These are phyloP conservation scores for Xerocomellus intermedius DNA, from an alignment of 768 basidiomycete species.

Conservation along the genomic window DNA sequence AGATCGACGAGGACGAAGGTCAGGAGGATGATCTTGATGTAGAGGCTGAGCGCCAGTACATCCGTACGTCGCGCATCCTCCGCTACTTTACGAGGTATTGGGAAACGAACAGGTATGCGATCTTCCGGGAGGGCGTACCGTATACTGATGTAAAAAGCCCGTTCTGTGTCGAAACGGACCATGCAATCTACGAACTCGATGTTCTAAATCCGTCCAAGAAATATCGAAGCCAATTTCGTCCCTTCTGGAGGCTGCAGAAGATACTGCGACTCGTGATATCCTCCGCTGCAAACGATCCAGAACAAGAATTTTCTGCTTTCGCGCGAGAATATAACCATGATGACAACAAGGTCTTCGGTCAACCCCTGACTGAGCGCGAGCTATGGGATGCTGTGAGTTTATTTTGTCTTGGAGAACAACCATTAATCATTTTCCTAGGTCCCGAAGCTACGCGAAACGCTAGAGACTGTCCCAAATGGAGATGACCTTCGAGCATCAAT, in stretches of 20 bases:
- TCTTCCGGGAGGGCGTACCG: slow-evolving; percentile 2
- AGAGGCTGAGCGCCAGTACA: slow-evolving; percentile 35
- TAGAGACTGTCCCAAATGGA: slow-evolving; percentile 23
- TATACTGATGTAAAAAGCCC: slow-evolving; percentile 40
- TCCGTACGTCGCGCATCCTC: slow-evolving; percentile 49
- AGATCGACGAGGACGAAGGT: slow-evolving; percentile 60
- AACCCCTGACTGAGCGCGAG: slow-evolving; percentile 21
- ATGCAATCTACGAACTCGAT: slow-evolving; percentile 61
- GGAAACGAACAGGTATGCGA: slow-evolving; percentile 48
- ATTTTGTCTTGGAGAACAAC: neutral
- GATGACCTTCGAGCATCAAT: slow-evolving; percentile 21
- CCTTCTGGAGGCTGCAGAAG: slow-evolving; percentile 52
- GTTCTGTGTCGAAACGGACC: slow-evolving; percentile 61
- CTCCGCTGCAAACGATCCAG: slow-evolving; percentile 23
- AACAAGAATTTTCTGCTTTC: slow-evolving; percentile 36
- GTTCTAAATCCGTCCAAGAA: slow-evolving; percentile 36
- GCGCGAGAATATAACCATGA: slow-evolving; percentile 27
- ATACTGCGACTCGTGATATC: slow-evolving; percentile 50
- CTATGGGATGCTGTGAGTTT: slow-evolving; percentile 29
- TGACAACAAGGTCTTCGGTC: slow-evolving; percentile 12
- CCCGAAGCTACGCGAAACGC: slow-evolving; percentile 14
- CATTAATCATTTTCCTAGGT: slow-evolving; percentile 13
- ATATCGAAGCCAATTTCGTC: slow-evolving; percentile 42
- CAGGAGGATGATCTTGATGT: slow-evolving; percentile 50
- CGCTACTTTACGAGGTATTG: slow-evolving; percentile 52